These are phyloP conservation scores for Eurotiales sp. DNA, from an alignment of 2,329 filamentous ascomycete genomes.

Conservation along the genomic window DNA sequence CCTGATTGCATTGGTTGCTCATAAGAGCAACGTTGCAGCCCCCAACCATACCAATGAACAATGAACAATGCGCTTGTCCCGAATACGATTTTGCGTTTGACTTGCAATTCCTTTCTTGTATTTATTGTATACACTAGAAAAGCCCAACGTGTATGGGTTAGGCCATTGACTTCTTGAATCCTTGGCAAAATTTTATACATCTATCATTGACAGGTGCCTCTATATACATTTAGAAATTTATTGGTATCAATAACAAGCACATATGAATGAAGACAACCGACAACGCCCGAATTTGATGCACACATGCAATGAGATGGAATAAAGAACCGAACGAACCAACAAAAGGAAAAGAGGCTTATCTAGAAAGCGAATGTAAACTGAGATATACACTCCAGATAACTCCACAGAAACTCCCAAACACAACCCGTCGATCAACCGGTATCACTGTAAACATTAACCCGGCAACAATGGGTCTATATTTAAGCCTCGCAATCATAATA, in stretches of 20 bases:
- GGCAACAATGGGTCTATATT: conserved; percentile 68
- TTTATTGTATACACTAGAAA: neutral
- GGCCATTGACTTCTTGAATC: neutral
- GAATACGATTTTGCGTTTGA: neutral
- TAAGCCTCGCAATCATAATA: conserved; percentile 66
- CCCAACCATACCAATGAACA: neutral
- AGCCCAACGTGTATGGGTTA: neutral
- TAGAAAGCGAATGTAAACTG: conserved; percentile 52
- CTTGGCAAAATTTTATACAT: neutral
- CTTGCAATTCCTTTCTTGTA: neutral
- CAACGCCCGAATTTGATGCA: neutral
- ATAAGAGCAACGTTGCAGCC: conserved; percentile 33
- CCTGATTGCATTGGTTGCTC: conserved; percentile 86
- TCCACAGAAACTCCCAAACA: conserved; percentile 69
- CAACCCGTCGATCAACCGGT: conserved; percentile 65
- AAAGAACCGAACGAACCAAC: conserved; percentile 1
- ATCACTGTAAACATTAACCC: conserved; percentile 67
- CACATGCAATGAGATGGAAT: neutral
- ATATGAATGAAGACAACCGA: neutral
- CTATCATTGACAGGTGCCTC: neutral
- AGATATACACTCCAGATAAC: conserved; percentile 73
- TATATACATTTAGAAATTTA: neutral
- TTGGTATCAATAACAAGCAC: neutral
- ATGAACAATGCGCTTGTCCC: neutral
- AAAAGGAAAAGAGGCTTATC: conserved; percentile 1